Evolutionary conservation across 2,329 filamentous ascomycete genomes (phyloP), one percentile per base, ranked within the genome.

Genomic region (Ceratocystis ficicola): DNA sequence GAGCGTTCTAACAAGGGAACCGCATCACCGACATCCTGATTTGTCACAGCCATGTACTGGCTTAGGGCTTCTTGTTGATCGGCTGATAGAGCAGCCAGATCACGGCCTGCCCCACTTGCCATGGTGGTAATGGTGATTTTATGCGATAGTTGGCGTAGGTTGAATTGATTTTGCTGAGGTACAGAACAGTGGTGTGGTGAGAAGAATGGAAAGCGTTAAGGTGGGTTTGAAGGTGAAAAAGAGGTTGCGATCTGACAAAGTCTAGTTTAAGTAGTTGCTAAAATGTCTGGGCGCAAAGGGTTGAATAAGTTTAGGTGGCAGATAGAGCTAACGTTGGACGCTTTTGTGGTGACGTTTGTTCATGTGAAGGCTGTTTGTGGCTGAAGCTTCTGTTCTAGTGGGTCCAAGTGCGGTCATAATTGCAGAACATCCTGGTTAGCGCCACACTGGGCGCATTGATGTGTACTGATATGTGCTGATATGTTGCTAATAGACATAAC

Each of bases 31-130:
- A 85, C 75, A 25, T 90, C 86, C 75, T 96, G 91, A 71, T 92
- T 86, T 30, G 94, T 97, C 63, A 99, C 88, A 63, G 88, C 83
- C 17, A 86, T 90, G 75, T 91, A 96, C 72, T 95, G 93, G 71
- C 95, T 86, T 30, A 99, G 83, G 60, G 90, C 88, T 63, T 87
- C 83, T 75, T 90, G 90, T 78, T 97, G 91, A 70, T 83, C 83
- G 69, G 86, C 78, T 63, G 87, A 88, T 72, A 69, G 65, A 41
- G 15, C 50, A 62, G 44, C 44, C 52, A 96, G 86, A 75, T 86
- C 81, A 71, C 81, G 81, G 71, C 88, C 79, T 74, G 89, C 85
- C 67, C 72, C 68, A 30, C 62, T 70, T 70, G 50, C 66, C 69
- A 69, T 76, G 74, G 22, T 28, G 50, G 46, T 30, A 10, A 8